Base-by-base conservation (phyloP, 768 basidiomycete species). In the Serendipita vermifera region DNA sequence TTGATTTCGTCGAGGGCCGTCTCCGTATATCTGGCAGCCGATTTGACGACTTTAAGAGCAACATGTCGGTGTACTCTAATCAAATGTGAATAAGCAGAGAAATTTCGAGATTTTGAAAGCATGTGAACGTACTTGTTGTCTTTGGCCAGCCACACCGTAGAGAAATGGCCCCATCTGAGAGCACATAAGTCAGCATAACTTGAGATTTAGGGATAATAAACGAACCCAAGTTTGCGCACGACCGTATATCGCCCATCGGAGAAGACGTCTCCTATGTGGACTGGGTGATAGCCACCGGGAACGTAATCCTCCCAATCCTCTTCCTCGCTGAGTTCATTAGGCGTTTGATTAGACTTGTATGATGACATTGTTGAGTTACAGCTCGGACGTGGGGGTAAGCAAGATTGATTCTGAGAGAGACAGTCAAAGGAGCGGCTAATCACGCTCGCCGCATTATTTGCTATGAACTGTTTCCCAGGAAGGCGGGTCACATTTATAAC, bases 1-100 rank as follows among this genome's bases (percentile, higher is more conserved):
- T 97, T 97, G 72, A 99, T 98, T 72, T 99, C 96, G 73, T 99
- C 96, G 32, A 98, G 75, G 0, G 96, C 96, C 0, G 96, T 99
- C 67, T 99, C 94, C 0, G 94, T 99, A 70, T 99, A 99, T 48
- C 96, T 77, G 0, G 85, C 82, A 0, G 94, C 96, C 14, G 93
- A 96, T 70, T 98, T 99, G 69, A 99, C 96, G 65, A 99, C 89
- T 71, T 99, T 99, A 68, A 99, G 83, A 13, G 96, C 96, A 64
- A 99, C 96, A 71, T 99, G 96, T 48, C 91, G 87, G 63, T 87
- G 83, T 72, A 91, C 76, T 66, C 94, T 99, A 71, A 17, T 29
- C 9, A 51, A 58, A 57, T 61, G 24, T 20, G 5, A 36, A 57
- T 57, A n/a, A 55, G 40, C 39, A 26, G 24, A 20, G 39, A 39